Conservation (phyloP, 345 rosid species). For the Dovyalis caffra region DNA sequence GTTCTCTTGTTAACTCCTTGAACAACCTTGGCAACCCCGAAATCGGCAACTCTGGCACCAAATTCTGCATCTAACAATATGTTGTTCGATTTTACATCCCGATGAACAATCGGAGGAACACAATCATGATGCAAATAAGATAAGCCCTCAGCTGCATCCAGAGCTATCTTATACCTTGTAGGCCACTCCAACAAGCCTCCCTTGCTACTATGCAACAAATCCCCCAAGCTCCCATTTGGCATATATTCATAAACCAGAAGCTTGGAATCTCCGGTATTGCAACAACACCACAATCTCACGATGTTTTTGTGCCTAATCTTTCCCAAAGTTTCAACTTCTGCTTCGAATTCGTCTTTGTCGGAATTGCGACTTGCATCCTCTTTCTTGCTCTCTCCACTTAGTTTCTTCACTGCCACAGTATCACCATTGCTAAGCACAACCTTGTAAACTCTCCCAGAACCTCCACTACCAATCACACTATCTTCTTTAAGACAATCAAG, state of each 20-base stretch:
- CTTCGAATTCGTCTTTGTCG: conserved; percentile 53
- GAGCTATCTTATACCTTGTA: conserved; percentile 61
- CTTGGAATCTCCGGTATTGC: conserved; percentile 52
- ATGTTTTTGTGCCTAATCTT: conserved; percentile 88
- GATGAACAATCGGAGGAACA: conserved; percentile 88
- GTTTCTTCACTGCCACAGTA: conserved; percentile 84
- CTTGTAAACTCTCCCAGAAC: conserved; percentile 82
- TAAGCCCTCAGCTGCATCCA: conserved; percentile 85
- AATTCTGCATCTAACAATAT: conserved; percentile 71
- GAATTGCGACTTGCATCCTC: conserved; percentile 30
- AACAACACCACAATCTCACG: conserved; percentile 86
- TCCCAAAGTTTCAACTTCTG: conserved; percentile 80
- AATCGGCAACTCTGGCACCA: conserved; percentile 81
- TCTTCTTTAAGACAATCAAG: conserved; percentile 55
- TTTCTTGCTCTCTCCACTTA: conserved; percentile 39
- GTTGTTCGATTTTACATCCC: conserved; percentile 89
- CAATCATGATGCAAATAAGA: conserved; percentile 93
- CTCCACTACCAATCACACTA: conserved; percentile 78
- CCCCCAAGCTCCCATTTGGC: conserved; percentile 90
- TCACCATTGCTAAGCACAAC: conserved; percentile 64
- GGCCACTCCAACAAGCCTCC: conserved; percentile 65
- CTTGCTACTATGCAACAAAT: conserved; percentile 56
- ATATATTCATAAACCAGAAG: conserved; percentile 88
- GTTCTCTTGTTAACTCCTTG: conserved; percentile 40
- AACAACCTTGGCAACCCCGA: conserved; percentile 84